phyloP scores from a whole-genome alignment of 2,329 filamentous ascomycete species.

The Ceratocystis cacaofunesta region DNA sequence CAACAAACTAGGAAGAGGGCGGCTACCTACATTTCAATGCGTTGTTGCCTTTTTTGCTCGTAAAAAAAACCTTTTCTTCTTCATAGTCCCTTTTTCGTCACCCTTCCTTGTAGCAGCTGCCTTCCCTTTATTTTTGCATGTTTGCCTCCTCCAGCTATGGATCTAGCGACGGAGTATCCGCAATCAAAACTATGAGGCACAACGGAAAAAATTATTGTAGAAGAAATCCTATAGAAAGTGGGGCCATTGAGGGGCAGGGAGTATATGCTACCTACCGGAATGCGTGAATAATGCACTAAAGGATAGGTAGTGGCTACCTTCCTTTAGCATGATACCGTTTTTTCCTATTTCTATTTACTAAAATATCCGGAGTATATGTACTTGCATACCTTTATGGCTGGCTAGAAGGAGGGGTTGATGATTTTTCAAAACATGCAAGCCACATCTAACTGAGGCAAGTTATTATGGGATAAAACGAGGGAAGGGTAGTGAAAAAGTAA shows the following conservation, averaged over 20 bases:
- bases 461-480: neutral
- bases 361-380: neutral
- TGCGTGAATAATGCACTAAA: neutral
- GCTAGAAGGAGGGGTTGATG: neutral
- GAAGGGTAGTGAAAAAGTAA: neutral
- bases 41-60: neutral
- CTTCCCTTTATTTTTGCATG: neutral
- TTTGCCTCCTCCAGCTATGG: conserved; percentile 6
- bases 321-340: neutral
- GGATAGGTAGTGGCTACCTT: neutral
- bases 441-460: neutral
- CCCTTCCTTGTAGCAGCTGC: neutral
- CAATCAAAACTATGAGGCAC: conserved; percentile 6
- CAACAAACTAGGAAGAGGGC: neutral
- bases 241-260: neutral
- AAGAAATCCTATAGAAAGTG: neutral
- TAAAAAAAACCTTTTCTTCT: neutral
- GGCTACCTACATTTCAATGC: conserved; percentile 5
- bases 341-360: neutral
- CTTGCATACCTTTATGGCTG: neutral
- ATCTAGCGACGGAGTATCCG: conserved; percentile 9
- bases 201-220: neutral
- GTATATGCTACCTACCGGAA: neutral
- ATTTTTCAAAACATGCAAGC: neutral
- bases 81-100: neutral